Conservation (phyloP, 2,329 filamentous ascomycete genomes). For the Atkinsonella texensis region DNA sequence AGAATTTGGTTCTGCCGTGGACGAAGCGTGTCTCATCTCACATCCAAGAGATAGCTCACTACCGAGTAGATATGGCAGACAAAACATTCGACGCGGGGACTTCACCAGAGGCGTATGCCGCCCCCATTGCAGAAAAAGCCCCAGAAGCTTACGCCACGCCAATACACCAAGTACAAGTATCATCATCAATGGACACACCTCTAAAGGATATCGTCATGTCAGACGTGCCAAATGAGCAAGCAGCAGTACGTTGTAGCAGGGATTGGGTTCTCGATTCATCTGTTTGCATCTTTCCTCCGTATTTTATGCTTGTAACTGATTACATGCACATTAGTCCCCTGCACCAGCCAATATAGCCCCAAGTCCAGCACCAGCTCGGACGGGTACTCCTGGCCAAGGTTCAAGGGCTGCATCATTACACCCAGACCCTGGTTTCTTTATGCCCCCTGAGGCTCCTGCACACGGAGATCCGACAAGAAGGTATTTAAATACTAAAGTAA, state of each 20-base stretch:
- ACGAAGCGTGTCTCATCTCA: background rate
- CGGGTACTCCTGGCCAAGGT: constrained; percentile 35
- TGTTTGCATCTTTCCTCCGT: background rate
- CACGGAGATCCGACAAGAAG: constrained; percentile 58
- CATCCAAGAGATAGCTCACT: background rate
- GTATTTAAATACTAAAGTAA: constrained; percentile 62
- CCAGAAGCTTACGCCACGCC: constrained; percentile 10
- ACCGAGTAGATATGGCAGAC: constrained; percentile 19
- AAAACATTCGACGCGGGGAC: constrained; percentile 13
- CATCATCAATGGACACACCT: constrained; percentile 11
- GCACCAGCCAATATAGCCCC: constrained; percentile 24
- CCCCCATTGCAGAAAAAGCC: constrained; percentile 12
- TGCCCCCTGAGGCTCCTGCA: constrained; percentile 46
- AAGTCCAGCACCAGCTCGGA: constrained; percentile 31
- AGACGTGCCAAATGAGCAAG: constrained; percentile 29
- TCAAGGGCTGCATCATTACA: constrained; percentile 47
- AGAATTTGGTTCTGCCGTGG: background rate
- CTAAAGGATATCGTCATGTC: constrained; percentile 31
- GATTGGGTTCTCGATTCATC: background rate
- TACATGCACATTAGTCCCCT: constrained; percentile 19
- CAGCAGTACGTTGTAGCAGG: constrained; percentile 20
- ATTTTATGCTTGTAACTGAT: background rate
- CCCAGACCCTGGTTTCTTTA: constrained; percentile 38
- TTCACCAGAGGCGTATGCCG: constrained; percentile 11
- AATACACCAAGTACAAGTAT: constrained; percentile 1